Evolutionary conservation across 202 grass and related monocot genomes (phyloP), one percentile per base, ranked within the genome.

Genomic region (Panicum virgatum): DNA sequence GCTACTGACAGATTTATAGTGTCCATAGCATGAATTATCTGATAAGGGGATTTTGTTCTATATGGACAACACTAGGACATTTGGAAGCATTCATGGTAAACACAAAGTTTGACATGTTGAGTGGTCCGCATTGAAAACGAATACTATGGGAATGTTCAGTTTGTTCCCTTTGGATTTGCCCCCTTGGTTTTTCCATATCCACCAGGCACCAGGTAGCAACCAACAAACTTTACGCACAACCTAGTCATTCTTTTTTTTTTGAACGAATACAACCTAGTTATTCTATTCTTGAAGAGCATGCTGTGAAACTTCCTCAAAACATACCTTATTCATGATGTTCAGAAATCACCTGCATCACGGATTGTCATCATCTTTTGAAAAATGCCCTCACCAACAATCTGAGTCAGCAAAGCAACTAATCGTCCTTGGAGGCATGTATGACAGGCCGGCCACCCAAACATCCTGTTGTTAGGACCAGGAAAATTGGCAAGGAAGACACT

Each of bases 61-160:
- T 32, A 7, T 36, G 12, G 20, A 62, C 13, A 34, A 27, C 77
- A 66, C 48, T 27, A 65, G 2, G 2, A 6, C 14, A 19, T 66
- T 86, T 69, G 61, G 77, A 86, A 67, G 70, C 20, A 75, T 48
- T 73, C 29, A 20, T 13, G 60, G 40, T 40, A 29, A 66, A 38
- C 7, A 37, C 77, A 86, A 76, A 40, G 69, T 50, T 66, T 29
- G 9, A 32, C 40, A 75, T 80, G 51, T 75, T 75, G 77, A 38
- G 16, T 25, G 74, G 36, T 51, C 62, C 71, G 30, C 30, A 20
- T 14, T 9, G 68, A 14, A 9, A 76, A 68, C 42, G 53, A 16
- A 70, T 82, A 69, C 22, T 36, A 14, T 67, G 16, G 77, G 85
- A 82, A 76, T 82, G 65, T 76, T 86, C 52, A 82, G 79, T 48